phyloP scores from a whole-genome alignment of 176 grass and related monocot species.

The Thalia dealbata region DNA sequence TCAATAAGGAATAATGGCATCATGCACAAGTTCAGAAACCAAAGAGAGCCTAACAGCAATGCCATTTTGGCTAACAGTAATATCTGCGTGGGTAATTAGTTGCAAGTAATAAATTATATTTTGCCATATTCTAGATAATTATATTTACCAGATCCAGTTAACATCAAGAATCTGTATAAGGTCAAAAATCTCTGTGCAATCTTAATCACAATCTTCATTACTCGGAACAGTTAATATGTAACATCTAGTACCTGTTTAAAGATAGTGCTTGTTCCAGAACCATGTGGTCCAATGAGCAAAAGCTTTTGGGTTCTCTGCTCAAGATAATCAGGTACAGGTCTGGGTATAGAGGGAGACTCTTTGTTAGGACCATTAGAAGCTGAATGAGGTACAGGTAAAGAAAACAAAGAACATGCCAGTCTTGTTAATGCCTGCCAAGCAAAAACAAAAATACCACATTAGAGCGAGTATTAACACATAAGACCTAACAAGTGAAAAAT shows the following conservation, averaged over 20 bases:
- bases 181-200: too few species aligned
- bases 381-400: constrained; percentile 64
- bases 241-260: constrained; percentile 63
- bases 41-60: too few species aligned
- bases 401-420: constrained; percentile 60
- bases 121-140: too few species aligned
- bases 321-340: constrained; percentile 55
- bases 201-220: not conserved
- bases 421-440: constrained; percentile 52
- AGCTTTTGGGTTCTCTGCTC: constrained; percentile 82
- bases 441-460: constrained; percentile 16
- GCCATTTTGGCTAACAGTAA: too few species aligned
- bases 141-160: too few species aligned
- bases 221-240: not conserved
- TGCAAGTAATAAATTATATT: too few species aligned
- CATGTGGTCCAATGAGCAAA: constrained; percentile 73
- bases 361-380: constrained; percentile 30
- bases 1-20: too few species aligned
- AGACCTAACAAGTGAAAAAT: not conserved
- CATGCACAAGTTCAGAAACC: too few species aligned
- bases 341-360: constrained; percentile 50
- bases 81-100: too few species aligned
- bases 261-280: constrained; percentile 86
- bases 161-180: too few species aligned
- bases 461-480: constrained; percentile 7